Conservation (phyloP, 192 early-diverging fungal genomes). For the Mortierella antarctica region DNA sequence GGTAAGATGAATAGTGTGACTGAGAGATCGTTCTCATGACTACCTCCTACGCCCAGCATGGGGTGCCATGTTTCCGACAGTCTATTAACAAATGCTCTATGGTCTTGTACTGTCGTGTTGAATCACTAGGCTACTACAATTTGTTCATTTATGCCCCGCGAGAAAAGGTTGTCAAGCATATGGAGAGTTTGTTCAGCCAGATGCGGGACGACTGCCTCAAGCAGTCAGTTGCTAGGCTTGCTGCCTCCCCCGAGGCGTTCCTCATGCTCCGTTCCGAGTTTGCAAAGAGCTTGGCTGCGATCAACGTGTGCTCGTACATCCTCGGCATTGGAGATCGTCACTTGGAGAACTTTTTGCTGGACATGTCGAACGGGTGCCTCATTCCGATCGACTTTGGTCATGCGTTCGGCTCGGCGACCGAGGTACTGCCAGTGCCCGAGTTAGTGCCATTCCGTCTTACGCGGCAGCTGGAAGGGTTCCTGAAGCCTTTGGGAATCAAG, state of each 20-base stretch:
- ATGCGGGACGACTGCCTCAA: constrained; percentile 61
- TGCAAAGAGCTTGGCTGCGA: constrained; percentile 73
- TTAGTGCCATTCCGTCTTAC: constrained; percentile 83
- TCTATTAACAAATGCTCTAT: too few species aligned
- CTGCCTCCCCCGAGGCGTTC: constrained; percentile 79
- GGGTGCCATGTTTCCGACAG: not conserved
- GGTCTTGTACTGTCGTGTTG: too few species aligned
- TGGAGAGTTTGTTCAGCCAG: constrained; percentile 53
- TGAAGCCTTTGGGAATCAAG: constrained; percentile 74
- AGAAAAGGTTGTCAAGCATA: constrained; percentile 62
- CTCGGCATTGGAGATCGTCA: constrained; percentile 87
- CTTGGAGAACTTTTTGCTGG: constrained; percentile 80
- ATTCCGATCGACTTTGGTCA: constrained; percentile 88
- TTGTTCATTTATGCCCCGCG: constrained; percentile 61
- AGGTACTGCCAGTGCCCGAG: constrained; percentile 80
- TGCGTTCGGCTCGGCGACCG: constrained; percentile 86
- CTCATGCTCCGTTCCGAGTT: constrained; percentile 74
- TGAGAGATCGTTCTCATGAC: not conserved
- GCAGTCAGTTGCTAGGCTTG: constrained; percentile 66
- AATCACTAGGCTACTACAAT: constrained; percentile 62
- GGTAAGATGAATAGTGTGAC: constrained; percentile 30
- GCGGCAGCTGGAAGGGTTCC: constrained; percentile 68
- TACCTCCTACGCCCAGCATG: constrained; percentile 5
- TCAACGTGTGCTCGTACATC: constrained; percentile 78
- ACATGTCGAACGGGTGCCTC: constrained; percentile 71